These are phyloP conservation scores for Boletellus emodensis DNA, from an alignment of 768 basidiomycete species.

Conservation along the genomic window DNA sequence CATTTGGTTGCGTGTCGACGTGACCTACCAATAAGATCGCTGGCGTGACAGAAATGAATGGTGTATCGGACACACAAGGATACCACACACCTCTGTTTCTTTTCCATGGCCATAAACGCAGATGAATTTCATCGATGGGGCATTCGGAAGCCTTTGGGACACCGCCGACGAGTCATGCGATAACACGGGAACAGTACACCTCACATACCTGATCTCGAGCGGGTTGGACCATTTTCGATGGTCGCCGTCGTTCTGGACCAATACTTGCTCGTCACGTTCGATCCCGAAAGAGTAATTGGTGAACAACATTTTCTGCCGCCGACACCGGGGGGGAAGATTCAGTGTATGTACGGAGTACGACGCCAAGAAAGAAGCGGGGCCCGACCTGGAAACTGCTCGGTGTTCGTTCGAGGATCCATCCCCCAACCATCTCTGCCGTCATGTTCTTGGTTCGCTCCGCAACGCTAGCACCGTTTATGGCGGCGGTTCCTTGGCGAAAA, in stretches of 20 bases:
- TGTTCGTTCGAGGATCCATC: conserved; percentile 81
- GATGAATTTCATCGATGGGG: conserved; percentile 88
- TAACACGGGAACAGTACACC: background rate
- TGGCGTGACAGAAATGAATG: conserved; percentile 25
- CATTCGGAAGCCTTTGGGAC: conserved; percentile 65
- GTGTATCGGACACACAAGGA: background rate
- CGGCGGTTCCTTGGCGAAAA: conserved; percentile 48
- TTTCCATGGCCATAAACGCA: conserved; percentile 96
- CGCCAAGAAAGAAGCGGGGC: conserved; percentile 1
- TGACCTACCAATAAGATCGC: conserved; percentile 80
- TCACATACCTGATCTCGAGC: conserved; percentile 62
- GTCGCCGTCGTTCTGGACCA: conserved; percentile 67
- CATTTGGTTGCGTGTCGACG: background rate
- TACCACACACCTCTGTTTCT: conserved; percentile 72
- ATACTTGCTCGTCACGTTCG: conserved; percentile 63
- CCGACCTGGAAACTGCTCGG: conserved; percentile 75
- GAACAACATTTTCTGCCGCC: conserved; percentile 61
- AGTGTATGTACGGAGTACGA: background rate
- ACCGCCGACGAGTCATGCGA: background rate
- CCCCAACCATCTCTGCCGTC: conserved; percentile 69
- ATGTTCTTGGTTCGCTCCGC: conserved; percentile 49
- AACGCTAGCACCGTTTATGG: conserved; percentile 2
- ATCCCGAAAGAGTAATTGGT: conserved; percentile 88
- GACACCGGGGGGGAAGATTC: background rate
- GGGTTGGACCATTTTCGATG: conserved; percentile 92